Conservation (phyloP, 441 rosid species). For the Manihot esculenta region DNA sequence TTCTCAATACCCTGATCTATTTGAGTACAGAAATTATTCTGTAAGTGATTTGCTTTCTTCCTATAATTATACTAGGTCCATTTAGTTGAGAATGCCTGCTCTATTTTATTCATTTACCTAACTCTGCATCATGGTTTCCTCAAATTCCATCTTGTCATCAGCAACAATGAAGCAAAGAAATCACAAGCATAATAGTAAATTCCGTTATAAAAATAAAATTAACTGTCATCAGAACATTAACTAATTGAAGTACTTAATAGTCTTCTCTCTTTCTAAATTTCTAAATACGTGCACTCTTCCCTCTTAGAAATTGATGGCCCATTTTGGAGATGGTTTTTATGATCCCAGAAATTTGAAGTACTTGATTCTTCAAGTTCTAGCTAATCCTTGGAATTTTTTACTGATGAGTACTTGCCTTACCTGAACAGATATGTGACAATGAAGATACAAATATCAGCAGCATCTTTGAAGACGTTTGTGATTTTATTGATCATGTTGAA, state of each 20-base stretch:
- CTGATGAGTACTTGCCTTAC: not conserved
- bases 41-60: slow-evolving; percentile 43
- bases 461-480: slow-evolving; percentile 81
- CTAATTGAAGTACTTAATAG: not conserved
- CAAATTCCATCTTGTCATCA: not conserved
- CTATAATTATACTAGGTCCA: slow-evolving; percentile 10
- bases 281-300: not conserved
- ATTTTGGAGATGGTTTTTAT: not conserved
- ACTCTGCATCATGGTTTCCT: not conserved
- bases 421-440: slow-evolving; percentile 67
- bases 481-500: slow-evolving; percentile 81
- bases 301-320: not conserved
- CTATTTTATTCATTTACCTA: not conserved
- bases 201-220: not conserved
- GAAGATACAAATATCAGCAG: slow-evolving; percentile 83
- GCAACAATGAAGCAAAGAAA: not conserved
- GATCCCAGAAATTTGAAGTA: not conserved
- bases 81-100: not conserved
- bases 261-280: not conserved
- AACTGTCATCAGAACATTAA: too few species aligned
- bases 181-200: not conserved
- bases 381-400: slow-evolving; percentile 1
- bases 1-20: slow-evolving; percentile 78
- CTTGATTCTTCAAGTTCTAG: not conserved
- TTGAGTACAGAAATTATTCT: slow-evolving; percentile 78